These are phyloP conservation scores for Nepenthes mirabilis DNA, from an alignment of 148 eudicot species.

Conservation along the genomic window DNA sequence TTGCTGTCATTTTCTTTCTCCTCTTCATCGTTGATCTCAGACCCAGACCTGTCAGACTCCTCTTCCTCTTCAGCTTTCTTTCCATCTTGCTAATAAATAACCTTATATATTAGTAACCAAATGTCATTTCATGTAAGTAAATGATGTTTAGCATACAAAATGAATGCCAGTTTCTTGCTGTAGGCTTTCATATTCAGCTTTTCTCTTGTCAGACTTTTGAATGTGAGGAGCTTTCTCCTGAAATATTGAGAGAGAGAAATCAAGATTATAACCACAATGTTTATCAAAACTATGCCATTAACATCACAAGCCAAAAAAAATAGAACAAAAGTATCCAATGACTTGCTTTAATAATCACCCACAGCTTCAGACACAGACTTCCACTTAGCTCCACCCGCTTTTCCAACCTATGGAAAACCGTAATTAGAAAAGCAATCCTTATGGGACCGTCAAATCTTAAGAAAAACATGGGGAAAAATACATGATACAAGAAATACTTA, in stretches of 20 bases:
- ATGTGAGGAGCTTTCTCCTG: constrained; percentile 15
- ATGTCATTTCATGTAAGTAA: neutral
- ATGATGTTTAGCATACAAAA: neutral
- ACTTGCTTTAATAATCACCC: constrained; percentile 3
- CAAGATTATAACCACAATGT: neutral
- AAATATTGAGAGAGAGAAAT: neutral
- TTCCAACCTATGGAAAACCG: constrained; percentile 3
- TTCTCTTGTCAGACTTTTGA: constrained; percentile 2
- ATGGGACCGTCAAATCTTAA: too few relatives aligned
- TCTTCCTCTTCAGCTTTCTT: neutral
- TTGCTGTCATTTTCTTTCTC: neutral
- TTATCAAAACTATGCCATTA: neutral
- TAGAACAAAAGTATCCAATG: neutral
- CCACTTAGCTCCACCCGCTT: constrained; percentile 16
- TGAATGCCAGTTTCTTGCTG: constrained; percentile 4
- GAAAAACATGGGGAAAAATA: too few relatives aligned
- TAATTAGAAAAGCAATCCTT: too few relatives aligned
- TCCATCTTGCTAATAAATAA: neutral
- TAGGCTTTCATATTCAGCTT: constrained; percentile 8
- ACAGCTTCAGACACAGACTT: constrained; percentile 15
- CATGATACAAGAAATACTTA: too few relatives aligned
- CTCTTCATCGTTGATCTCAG: neutral
- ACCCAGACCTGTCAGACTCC: neutral
- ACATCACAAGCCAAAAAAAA: neutral
- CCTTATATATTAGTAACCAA: neutral